Percentiles rank a stretch among this genome's conserved stretches.
phyloP scores from a whole-genome alignment of 768 basidiomycete genomes.

The Trametes sanguinea region DNA sequence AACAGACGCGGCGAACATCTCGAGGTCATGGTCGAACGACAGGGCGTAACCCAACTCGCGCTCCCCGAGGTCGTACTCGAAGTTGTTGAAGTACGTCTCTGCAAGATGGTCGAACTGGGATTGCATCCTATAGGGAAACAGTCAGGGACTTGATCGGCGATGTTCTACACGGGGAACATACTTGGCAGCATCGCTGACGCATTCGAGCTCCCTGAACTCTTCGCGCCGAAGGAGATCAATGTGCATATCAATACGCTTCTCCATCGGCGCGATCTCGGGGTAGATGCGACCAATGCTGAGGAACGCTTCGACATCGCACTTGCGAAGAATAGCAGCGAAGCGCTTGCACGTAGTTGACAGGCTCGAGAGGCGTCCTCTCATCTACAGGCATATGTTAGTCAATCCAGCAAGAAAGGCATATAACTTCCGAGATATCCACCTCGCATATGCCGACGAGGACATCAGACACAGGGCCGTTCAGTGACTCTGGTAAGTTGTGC shows the following conservation, averaged over 20 bases:
- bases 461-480: conserved; percentile 82
- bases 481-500: conserved; percentile 82
- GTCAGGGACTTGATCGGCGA: no score
- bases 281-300: conserved; percentile 81
- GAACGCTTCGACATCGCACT: conserved; percentile 85
- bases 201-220: conserved; percentile 93
- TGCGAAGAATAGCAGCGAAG: conserved; percentile 80
- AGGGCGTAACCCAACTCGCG: conserved; percentile 81
- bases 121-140: conserved; percentile 61
- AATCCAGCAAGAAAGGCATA: neutral
- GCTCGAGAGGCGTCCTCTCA: conserved; percentile 80
- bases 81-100: conserved; percentile 80
- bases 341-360: conserved; percentile 86
- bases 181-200: conserved; percentile 88
- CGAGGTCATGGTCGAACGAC: conserved; percentile 87
- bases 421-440: conserved; percentile 42
- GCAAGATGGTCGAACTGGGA: conserved; percentile 92
- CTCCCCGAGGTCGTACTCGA: conserved; percentile 88
- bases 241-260: conserved; percentile 91
- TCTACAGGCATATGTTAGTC: conserved; percentile 44
- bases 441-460: conserved; percentile 93
- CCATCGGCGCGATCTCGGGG: conserved; percentile 83
- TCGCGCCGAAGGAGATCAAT: conserved; percentile 81
- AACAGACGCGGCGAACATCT: conserved; percentile 91
- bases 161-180: conserved; percentile 39